Evolutionary conservation across 2,329 filamentous ascomycete genomes (phyloP), one percentile per base, ranked within the genome.

Genomic region (Cercospora zeae-maydis): DNA sequence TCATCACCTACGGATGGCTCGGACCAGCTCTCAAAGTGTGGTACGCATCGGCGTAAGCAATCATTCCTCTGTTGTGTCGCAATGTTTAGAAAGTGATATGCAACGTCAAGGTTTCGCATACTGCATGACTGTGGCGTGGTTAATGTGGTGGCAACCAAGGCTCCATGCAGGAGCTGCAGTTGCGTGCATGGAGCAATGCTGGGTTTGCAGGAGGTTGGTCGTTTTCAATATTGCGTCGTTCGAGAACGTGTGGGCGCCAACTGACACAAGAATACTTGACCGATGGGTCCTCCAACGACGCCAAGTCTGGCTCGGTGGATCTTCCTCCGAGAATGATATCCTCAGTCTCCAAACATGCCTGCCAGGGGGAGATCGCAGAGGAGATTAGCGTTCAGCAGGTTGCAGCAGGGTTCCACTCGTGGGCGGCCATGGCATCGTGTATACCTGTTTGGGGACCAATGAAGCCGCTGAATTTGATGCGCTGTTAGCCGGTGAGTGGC

Each of bases 191-290:
- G 42, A 49, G 13, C 24, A 30, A 49, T 49, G 42, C 42, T 49
- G 49, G 49, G 30, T 53, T 53, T 53, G 30, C 31, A 19, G 27
- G 6, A 16, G 31, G n/a, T 27, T 53, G 49, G 49, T 27, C 31
- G 31, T 33, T 34, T 53, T 53, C 49, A 19, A 31, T 53, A 19
- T 31, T 19, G 57, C 34, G 19, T 47, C 16, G 57, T 52, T 59
- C 57, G 34, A 59, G 47, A 59, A 37, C 47, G 47, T 59, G 7
- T 39, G 31, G n/a, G 33, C 33, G 45, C 21, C 31, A 53, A 53
- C 13, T 39, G 31, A 36, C 57, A 42, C 37, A 47, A 27, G 33
- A 24, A 42, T 11, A 27, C 13, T 59, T 24, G 34, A 53, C 45
- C 33, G 42, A 53, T 59, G 45, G 21, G 13, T n/a, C n/a, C 10